A percentile compares a stretch with the other conserved stretches of the same genome.
Conservation (phyloP, 2,329 filamentous ascomycete genomes). For the Fusarium burgessii region DNA sequence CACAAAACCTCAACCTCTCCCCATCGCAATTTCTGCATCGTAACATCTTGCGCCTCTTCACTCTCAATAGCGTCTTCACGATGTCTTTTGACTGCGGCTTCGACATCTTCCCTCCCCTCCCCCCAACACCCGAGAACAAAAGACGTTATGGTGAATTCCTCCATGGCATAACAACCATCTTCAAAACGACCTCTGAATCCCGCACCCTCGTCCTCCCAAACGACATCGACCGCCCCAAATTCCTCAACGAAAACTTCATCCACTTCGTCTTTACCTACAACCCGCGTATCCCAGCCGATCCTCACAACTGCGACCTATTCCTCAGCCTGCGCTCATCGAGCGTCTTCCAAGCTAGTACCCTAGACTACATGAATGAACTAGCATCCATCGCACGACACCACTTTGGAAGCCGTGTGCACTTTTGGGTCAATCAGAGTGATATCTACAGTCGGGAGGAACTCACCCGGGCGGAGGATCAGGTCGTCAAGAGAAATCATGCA, state of each 20-base stretch:
- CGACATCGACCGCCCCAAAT: not conserved
- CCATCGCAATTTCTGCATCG: not conserved
- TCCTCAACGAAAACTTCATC: not conserved
- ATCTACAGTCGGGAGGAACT: not conserved
- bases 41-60: not conserved
- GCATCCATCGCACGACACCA: not conserved
- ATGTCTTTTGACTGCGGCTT: slow-evolving; percentile 17
- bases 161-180: not conserved
- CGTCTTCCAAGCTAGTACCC: not conserved
- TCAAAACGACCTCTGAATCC: not conserved
- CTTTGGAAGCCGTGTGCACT: not conserved
- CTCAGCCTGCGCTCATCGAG: slow-evolving; percentile 6
- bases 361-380: not conserved
- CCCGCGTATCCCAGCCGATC: not conserved
- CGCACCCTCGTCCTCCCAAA: not conserved
- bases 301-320: slow-evolving; percentile 10
- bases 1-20: not conserved
- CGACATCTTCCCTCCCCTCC: slow-evolving; percentile 13
- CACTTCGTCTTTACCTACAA: not conserved
- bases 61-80: not conserved
- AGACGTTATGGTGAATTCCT: not conserved
- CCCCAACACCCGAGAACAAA: not conserved
- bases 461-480: not conserved
- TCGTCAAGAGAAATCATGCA: not conserved
- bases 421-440: not conserved